Evolutionary conservation across 2,329 filamentous ascomycete genomes (phyloP).

Genomic region (Gliomastix tumulicola): DNA sequence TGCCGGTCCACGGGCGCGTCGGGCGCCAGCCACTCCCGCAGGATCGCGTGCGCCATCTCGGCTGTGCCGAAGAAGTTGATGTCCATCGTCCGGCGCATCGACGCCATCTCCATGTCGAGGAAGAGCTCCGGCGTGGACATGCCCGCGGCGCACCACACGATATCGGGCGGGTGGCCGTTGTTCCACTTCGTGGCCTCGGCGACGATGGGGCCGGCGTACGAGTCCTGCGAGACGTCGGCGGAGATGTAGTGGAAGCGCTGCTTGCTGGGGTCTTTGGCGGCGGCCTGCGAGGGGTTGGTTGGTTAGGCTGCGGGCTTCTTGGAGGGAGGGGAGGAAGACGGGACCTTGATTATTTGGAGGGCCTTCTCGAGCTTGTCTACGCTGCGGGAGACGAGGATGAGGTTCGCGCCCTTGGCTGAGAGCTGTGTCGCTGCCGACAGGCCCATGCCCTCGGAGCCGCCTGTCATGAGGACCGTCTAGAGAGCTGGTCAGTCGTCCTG

Average conservation of each 20-base stretch:
- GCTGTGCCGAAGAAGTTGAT: constrained; percentile 84
- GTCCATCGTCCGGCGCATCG: constrained; percentile 75
- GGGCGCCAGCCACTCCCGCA: constrained; percentile 65
- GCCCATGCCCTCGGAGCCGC: background rate
- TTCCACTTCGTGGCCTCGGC: constrained; percentile 75
- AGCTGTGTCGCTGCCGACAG: background rate
- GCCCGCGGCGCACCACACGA: constrained; percentile 89
- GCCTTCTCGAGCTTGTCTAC: constrained; percentile 65
- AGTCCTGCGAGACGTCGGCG: constrained; percentile 68
- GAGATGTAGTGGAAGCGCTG: constrained; percentile 82
- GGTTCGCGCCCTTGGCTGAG: background rate
- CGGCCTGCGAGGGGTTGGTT: constrained; percentile 34
- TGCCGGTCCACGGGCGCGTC: constrained; percentile 32
- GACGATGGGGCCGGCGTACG: constrained; percentile 65
- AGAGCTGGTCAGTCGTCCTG: background rate
- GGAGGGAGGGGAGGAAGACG: constrained; percentile 5
- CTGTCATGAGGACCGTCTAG: constrained; percentile 48
- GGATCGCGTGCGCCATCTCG: constrained; percentile 76
- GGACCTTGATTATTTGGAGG: constrained; percentile 58
- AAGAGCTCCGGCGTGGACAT: constrained; percentile 69
- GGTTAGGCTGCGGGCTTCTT: constrained; percentile 3
- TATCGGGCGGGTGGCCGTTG: constrained; percentile 62
- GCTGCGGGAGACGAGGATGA: background rate
- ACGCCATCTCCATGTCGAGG: constrained; percentile 61
- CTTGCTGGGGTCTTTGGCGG: constrained; percentile 54